Evolutionary conservation across 306 rosid genomes (phyloP).

Genomic region (Psophocarpus tetragonolobus): DNA sequence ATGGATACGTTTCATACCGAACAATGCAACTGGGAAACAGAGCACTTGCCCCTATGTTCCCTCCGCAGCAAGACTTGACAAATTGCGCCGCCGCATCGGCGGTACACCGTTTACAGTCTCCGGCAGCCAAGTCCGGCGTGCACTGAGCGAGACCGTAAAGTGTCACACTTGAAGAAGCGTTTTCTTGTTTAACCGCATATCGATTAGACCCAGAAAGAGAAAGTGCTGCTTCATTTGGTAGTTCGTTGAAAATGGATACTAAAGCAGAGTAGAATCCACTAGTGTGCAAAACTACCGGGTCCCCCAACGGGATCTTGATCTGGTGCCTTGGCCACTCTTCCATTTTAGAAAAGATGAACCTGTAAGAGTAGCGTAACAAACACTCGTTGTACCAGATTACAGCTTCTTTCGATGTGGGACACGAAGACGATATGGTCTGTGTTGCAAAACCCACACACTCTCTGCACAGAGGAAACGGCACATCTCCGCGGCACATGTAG

Average conservation of each 20-base stretch:
- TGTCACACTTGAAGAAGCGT: conserved; percentile 1
- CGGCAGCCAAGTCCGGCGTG: conserved; percentile 43
- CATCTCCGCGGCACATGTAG: conserved; percentile 53
- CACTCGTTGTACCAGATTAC: conserved; percentile 57
- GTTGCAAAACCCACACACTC: conserved; percentile 49
- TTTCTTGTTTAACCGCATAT: conserved; percentile 39
- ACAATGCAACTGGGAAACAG: conserved; percentile 46
- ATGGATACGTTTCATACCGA: conserved; percentile 47
- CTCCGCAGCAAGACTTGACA: conserved; percentile 42
- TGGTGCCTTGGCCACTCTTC: conserved; percentile 39
- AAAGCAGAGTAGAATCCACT: conserved; percentile 31
- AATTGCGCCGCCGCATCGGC: conserved; percentile 32
- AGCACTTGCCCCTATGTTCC: conserved; percentile 42
- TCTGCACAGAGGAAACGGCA: conserved; percentile 40
- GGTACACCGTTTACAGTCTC: conserved; percentile 37
- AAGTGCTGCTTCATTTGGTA: conserved; percentile 29
- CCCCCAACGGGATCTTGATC: conserved; percentile 44
- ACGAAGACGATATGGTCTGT: conserved; percentile 2
- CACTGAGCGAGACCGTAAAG: conserved; percentile 54
- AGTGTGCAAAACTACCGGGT: conserved; percentile 32
- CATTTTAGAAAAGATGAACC: conserved; percentile 33
- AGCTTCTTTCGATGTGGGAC: conserved; percentile 37
- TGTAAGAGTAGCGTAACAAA: conserved; percentile 39
- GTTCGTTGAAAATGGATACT: conserved; percentile 23
- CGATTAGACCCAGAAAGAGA: not conserved